Percentiles rank a stretch among this genome's conserved stretches.
Conservation (phyloP, 139 green algal genomes). For the Auxenochlorella protothecoides region DNA sequence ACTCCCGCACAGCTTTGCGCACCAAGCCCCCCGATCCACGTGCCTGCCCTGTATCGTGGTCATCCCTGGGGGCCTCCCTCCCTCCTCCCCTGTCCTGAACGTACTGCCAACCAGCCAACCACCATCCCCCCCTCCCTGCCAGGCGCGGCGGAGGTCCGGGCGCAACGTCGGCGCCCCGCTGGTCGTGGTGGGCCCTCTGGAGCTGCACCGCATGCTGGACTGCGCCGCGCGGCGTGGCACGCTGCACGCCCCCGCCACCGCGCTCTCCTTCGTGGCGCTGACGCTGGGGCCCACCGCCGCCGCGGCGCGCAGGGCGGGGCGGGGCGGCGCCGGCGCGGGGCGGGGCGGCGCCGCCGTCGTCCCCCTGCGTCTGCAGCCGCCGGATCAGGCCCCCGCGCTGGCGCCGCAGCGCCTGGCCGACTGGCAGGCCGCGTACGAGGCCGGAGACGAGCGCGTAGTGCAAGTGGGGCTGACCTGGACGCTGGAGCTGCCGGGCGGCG, state of each 20-base stretch:
- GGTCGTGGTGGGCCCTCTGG: constrained; percentile 31
- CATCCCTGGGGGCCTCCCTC: no score
- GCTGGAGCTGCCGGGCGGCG: constrained; percentile 13
- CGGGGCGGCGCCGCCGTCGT: no score
- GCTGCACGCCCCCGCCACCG: no score
- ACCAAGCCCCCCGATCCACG: no score
- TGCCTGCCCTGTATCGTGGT: no score
- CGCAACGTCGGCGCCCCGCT: constrained; percentile 12
- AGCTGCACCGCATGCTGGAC: constrained; percentile 27
- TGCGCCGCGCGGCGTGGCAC: neutral
- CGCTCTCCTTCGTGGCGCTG: no score
- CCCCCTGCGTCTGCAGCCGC: constrained; percentile 3
- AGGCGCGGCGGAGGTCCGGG: constrained; percentile 29
- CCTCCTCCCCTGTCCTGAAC: no score
- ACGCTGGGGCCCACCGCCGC: no score
- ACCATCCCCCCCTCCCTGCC: neutral
- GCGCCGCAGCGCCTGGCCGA: neutral
- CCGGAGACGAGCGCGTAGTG: neutral
- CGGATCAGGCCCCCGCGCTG: constrained; percentile 14
- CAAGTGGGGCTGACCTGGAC: constrained; percentile 35
- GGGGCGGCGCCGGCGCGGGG: no score
- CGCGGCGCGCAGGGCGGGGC: no score
- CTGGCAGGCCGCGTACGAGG: constrained; percentile 21
- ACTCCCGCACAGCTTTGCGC: no score
- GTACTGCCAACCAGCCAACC: neutral